Evolutionary conservation across 164 flowering plant species (phyloP).

Genomic region (Stephania yunnanensis): DNA sequence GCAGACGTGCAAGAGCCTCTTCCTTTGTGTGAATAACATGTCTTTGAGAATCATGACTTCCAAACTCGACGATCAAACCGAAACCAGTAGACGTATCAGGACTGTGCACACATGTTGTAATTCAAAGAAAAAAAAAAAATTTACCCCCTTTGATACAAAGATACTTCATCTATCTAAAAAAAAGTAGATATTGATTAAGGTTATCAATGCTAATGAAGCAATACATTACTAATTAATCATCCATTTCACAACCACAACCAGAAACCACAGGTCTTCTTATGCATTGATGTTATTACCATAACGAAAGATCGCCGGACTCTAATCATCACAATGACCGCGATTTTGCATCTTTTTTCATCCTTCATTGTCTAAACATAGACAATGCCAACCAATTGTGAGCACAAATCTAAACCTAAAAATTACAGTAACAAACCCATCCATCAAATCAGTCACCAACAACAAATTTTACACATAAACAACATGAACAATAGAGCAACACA

Average conservation of each 20-base stretch:
- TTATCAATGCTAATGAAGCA: not conserved
- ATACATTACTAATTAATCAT: not conserved
- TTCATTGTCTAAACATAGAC: not conserved
- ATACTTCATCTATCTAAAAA: not conserved
- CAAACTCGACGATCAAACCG: conserved; percentile 32
- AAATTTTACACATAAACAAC: no score
- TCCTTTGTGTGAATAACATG: conserved; percentile 21
- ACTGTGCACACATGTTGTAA: conserved; percentile 6
- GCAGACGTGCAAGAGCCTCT: conserved; percentile 26
- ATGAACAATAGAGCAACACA: no score
- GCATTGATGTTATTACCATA: not conserved
- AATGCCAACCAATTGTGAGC: not conserved
- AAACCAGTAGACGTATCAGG: conserved; percentile 18
- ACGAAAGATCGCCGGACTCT: no score
- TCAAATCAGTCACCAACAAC: no score
- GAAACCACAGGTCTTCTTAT: not conserved
- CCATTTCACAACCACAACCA: not conserved
- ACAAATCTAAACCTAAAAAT: not conserved
- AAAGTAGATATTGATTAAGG: not conserved
- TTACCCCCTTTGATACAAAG: not conserved
- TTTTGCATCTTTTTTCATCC: no score
- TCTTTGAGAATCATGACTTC: conserved; percentile 15
- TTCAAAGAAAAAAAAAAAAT: not conserved
- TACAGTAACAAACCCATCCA: no score
- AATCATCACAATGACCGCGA: no score